A percentile compares a stretch with the other conserved stretches of the same genome.
Evolutionary conservation across 2,329 filamentous ascomycete species (phyloP).

Genomic region (Exophiala oligosperma): DNA sequence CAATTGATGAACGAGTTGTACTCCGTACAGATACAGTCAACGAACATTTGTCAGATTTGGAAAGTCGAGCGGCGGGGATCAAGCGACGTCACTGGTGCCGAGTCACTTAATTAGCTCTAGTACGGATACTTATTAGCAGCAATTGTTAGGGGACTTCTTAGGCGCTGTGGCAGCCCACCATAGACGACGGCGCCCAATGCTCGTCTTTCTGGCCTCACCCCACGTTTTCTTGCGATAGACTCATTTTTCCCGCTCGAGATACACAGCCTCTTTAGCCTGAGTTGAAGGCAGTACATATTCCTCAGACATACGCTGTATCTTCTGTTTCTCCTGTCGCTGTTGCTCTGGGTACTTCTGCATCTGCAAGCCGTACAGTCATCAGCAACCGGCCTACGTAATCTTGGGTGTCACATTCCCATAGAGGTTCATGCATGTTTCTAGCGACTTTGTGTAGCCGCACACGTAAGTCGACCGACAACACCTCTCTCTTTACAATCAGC

Average conservation of each 20-base stretch:
- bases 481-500: slow-evolving; percentile 1
- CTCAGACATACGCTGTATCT: no score
- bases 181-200: no score
- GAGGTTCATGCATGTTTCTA: slow-evolving; percentile 11
- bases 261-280: neutral
- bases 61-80: slow-evolving; percentile 7
- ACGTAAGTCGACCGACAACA: slow-evolving; percentile 11
- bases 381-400: slow-evolving; percentile 20
- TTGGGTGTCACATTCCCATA: neutral
- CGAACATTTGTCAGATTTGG: slow-evolving; percentile 3
- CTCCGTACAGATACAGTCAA: neutral
- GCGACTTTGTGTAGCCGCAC: slow-evolving; percentile 3
- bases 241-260: neutral
- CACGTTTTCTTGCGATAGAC: neutral
- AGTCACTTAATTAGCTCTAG: no score
- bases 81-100: slow-evolving; percentile 5
- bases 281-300: no score
- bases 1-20: neutral
- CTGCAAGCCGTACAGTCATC: slow-evolving; percentile 16
- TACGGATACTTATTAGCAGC: no score
- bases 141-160: no score
- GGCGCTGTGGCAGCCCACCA: no score
- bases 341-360: neutral
- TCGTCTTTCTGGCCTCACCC: neutral
- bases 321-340: no score